Evolutionary conservation across 768 basidiomycete species (phyloP).

Genomic region (Butyriboletus loyo): DNA sequence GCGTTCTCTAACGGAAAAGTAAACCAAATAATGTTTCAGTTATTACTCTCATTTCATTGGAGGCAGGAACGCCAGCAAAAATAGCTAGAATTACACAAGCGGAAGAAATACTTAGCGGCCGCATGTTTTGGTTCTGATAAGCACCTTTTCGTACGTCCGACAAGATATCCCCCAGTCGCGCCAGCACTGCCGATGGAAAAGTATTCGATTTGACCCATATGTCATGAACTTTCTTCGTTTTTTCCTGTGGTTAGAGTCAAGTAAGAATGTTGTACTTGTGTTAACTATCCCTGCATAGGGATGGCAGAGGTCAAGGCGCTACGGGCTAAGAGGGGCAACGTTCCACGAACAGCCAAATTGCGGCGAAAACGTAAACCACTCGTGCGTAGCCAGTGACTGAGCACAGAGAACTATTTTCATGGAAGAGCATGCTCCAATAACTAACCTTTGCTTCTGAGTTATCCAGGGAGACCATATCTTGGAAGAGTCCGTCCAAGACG

Average conservation of each 20-base stretch:
- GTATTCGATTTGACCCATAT: conserved; percentile 94
- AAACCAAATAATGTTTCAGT: conserved; percentile 59
- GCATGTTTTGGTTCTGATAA: conserved; percentile 61
- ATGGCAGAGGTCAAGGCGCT: conserved; percentile 22
- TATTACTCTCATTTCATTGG: conserved; percentile 54
- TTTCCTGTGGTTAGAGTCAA: conserved; percentile 68
- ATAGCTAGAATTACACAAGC: conserved; percentile 66
- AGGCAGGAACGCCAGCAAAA: conserved; percentile 38
- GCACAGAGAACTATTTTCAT: background rate
- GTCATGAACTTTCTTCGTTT: conserved; percentile 94
- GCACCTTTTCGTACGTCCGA: conserved; percentile 81
- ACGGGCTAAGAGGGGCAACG: conserved; percentile 9
- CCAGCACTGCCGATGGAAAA: conserved; percentile 75
- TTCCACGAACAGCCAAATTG: conserved; percentile 1
- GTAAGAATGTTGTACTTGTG: conserved; percentile 34
- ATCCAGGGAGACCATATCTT: conserved; percentile 71
- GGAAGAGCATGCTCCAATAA: conserved; percentile 24
- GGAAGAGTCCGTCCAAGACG: conserved; percentile 83
- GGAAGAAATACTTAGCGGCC: conserved; percentile 80
- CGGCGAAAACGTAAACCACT: conserved; percentile 5
- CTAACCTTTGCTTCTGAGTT: conserved; percentile 84
- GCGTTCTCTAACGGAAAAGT: conserved; percentile 58
- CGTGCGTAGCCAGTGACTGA: conserved; percentile 8
- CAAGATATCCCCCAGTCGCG: conserved; percentile 68
- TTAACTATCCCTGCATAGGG: conserved; percentile 39